Percentiles rank a stretch among this genome's conserved stretches.
Evolutionary conservation across 345 rosid genomes (phyloP).

Genomic region (Anastatica hierochuntica): DNA sequence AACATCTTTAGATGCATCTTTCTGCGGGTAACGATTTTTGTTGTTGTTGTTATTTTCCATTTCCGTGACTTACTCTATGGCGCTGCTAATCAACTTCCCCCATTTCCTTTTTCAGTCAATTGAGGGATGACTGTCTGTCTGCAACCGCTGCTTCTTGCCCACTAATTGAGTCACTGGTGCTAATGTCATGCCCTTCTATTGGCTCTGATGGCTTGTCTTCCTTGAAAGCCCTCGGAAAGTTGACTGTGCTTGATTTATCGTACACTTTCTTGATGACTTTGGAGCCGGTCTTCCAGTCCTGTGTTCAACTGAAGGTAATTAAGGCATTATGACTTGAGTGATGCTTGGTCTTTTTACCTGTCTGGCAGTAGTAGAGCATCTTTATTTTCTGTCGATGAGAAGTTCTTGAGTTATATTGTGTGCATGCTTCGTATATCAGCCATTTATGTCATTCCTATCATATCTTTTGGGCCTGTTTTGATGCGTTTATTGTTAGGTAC

Average conservation of each 20-base stretch:
- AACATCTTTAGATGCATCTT: conserved; percentile 89
- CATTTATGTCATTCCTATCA: background rate
- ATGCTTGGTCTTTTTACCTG: too few species aligned
- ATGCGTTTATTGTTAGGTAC: conserved; percentile 38
- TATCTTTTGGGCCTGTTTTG: background rate
- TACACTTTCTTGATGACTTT: conserved; percentile 77
- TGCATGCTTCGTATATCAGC: background rate
- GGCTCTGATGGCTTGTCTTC: conserved; percentile 76
- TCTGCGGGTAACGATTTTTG: conserved; percentile 56
- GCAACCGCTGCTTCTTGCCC: conserved; percentile 78
- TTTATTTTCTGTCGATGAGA: too few species aligned
- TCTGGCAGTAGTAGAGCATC: too few species aligned
- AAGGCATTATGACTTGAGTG: background rate
- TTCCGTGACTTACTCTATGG: background rate
- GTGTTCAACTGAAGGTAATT: conserved; percentile 74
- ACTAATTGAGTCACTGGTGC: conserved; percentile 65
- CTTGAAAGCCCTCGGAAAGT: conserved; percentile 44
- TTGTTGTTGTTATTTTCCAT: background rate
- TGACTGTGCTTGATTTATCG: conserved; percentile 77
- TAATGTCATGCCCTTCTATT: conserved; percentile 88
- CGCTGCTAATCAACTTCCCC: conserved; percentile 4
- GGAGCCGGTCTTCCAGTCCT: conserved; percentile 77
- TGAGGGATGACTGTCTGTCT: conserved; percentile 77
- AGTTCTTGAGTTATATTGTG: background rate
- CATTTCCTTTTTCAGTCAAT: conserved; percentile 48